These are phyloP conservation scores for Lactifluus rugatus DNA, from an alignment of 768 basidiomycete genomes.

Conservation along the genomic window DNA sequence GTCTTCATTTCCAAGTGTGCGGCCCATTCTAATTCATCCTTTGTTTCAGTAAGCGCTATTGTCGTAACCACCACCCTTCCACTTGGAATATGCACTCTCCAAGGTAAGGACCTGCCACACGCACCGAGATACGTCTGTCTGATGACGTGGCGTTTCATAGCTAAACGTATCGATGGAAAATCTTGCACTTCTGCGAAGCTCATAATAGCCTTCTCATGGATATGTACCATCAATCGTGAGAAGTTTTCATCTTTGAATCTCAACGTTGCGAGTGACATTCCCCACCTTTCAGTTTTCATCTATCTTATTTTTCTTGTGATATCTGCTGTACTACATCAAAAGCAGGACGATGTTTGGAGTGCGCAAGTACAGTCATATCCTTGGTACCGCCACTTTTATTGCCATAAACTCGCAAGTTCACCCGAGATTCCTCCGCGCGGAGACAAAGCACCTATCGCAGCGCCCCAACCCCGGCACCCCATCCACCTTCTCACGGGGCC, in stretches of 20 bases:
- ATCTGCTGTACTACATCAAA: conserved; percentile 11
- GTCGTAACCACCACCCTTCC: conserved; percentile 9
- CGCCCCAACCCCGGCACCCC: conserved; percentile 16
- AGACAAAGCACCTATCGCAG: background rate
- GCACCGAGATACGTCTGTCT: background rate
- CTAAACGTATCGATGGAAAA: background rate
- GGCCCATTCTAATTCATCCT: background rate
- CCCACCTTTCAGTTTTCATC: conserved; percentile 3
- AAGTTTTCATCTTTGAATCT: background rate
- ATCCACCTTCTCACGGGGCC: conserved; percentile 4
- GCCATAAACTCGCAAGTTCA: conserved; percentile 5
- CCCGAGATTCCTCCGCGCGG: background rate
- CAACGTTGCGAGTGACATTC: background rate
- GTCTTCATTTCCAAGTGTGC: background rate
- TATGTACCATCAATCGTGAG: conserved; percentile 17
- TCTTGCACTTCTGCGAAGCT: conserved; percentile 16
- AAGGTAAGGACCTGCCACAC: conserved; percentile 1
- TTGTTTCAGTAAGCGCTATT: conserved; percentile 9
- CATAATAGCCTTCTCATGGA: conserved; percentile 16
- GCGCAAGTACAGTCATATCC: conserved; percentile 13
- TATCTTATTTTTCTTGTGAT: conserved; percentile 10
- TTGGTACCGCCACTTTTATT: conserved; percentile 8
- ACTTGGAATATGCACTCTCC: conserved; percentile 12
- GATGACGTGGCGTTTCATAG: background rate
- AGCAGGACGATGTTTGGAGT: conserved; percentile 9